phyloP scores from a whole-genome alignment of 768 basidiomycete genomes.

The Sarcomyxa edulis region DNA sequence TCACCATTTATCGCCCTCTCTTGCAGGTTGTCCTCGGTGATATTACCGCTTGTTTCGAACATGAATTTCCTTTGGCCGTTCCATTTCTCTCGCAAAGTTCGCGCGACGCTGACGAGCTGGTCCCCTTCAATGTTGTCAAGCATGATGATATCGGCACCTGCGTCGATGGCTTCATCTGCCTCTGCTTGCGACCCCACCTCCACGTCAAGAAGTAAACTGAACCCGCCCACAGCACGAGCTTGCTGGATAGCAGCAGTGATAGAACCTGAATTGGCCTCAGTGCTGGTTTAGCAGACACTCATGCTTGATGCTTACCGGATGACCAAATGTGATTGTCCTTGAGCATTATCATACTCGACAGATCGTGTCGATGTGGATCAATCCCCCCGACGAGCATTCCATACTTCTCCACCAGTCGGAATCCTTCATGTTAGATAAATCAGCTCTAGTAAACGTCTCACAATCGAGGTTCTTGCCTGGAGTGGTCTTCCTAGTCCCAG shows the following conservation, averaged over 20 bases:
- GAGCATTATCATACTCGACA: slow-evolving; percentile 99
- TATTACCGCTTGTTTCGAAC: slow-evolving; percentile 92
- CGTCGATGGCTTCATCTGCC: slow-evolving; percentile 95
- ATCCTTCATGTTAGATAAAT: slow-evolving; percentile 44
- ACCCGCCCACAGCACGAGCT: slow-evolving; percentile 88
- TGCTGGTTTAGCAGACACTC: slow-evolving; percentile 2
- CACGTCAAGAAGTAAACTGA: slow-evolving; percentile 87
- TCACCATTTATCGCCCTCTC: slow-evolving; percentile 79
- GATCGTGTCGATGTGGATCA: slow-evolving; percentile 90
- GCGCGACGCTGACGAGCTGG: slow-evolving; percentile 63
- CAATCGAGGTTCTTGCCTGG: slow-evolving; percentile 46
- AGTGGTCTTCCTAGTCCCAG: slow-evolving; percentile 96
- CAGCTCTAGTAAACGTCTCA: slow-evolving; percentile 1
- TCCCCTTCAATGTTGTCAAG: slow-evolving; percentile 88
- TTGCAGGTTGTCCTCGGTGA: slow-evolving; percentile 82
- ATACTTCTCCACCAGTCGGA: slow-evolving; percentile 96
- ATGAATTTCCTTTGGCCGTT: slow-evolving; percentile 74
- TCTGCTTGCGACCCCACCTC: slow-evolving; percentile 87
- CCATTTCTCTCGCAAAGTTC: slow-evolving; percentile 75
- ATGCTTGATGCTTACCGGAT: slow-evolving; percentile 53
- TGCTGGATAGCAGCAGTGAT: slow-evolving; percentile 83
- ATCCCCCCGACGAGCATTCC: slow-evolving; percentile 98
- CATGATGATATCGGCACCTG: slow-evolving; percentile 94
- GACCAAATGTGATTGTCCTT: slow-evolving; percentile 99
- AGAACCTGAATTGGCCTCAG: slow-evolving; percentile 53